Conservation (phyloP, 495 filamentous ascomycete genomes). For the Daldinia caldariorum region DNA sequence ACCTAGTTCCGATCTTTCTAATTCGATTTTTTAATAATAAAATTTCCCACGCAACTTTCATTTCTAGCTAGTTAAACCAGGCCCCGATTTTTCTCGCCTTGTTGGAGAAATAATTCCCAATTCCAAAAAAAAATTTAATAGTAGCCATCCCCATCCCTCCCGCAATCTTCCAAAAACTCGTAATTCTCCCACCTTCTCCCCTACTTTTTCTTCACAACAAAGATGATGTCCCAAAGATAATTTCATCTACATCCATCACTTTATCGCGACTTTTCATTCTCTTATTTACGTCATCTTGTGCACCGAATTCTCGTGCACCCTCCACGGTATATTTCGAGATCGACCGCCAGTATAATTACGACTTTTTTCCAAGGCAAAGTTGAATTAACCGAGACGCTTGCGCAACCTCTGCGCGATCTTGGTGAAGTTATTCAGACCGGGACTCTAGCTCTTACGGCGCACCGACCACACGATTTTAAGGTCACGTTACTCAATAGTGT, state of each 20-base stretch:
- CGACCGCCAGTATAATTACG: conserved; percentile 24
- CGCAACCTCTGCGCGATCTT: conserved; percentile 39
- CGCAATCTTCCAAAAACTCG: conserved; percentile 49
- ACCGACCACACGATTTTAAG: conserved; percentile 50
- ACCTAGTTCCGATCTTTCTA: conserved; percentile 53
- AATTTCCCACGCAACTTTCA: conserved; percentile 57
- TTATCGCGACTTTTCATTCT: conserved; percentile 43
- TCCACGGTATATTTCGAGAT: conserved; percentile 35
- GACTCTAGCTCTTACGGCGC: conserved; percentile 42
- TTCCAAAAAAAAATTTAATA: conserved; percentile 57
- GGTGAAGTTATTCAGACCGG: conserved; percentile 59
- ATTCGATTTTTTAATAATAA: conserved; percentile 57
- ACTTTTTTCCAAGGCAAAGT: conserved; percentile 32
- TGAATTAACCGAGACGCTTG: conserved; percentile 17
- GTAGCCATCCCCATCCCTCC: conserved; percentile 59
- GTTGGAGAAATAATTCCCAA: conserved; percentile 49
- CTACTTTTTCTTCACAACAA: conserved; percentile 57
- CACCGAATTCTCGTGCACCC: conserved; percentile 47
- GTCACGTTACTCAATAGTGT: conserved; percentile 52
- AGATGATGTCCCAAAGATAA: conserved; percentile 61
- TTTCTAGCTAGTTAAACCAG: conserved; percentile 50
- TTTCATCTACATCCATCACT: conserved; percentile 57
- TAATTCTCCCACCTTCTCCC: conserved; percentile 58
- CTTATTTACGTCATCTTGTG: conserved; percentile 47
- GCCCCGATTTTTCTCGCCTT: conserved; percentile 60